Conservation (phyloP, 192 early-diverging fungal species). For the Gonapodya prolifera region DNA sequence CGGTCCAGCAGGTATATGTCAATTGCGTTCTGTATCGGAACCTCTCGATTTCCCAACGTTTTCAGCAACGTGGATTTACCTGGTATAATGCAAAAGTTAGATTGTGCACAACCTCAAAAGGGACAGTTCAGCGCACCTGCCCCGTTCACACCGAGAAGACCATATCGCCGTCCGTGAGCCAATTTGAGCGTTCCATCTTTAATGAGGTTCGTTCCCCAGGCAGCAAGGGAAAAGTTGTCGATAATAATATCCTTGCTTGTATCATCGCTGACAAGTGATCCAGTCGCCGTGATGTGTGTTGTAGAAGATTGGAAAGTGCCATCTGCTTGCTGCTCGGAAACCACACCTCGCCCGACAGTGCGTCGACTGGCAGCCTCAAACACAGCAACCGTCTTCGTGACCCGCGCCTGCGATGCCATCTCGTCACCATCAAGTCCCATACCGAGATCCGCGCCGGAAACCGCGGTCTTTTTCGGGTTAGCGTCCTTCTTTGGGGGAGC, state of each 20-base stretch:
- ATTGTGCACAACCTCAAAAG: background rate
- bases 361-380: background rate
- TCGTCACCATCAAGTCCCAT: background rate
- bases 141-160: constrained; percentile 1
- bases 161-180: constrained; percentile 8
- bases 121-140: background rate
- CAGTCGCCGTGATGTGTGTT: constrained; percentile 8
- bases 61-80: constrained; percentile 10
- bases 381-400: background rate
- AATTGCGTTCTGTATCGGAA: constrained; percentile 9
- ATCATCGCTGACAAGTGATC: constrained; percentile 1
- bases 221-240: constrained; percentile 7
- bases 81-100: background rate
- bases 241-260: constrained; percentile 12
- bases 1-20: constrained; percentile 12
- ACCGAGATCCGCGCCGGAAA: background rate
- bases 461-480: background rate
- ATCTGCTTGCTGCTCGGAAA: background rate
- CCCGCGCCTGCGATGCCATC: background rate
- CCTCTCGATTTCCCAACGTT: constrained; percentile 7
- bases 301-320: background rate
- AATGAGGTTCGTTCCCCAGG: constrained; percentile 4
- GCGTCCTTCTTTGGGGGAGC: background rate
- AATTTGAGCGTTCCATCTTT: constrained; percentile 10
- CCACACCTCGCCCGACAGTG: constrained; percentile 6